phyloP scores from a whole-genome alignment of 2,329 filamentous ascomycete species.

The Pyricularia sp. region DNA sequence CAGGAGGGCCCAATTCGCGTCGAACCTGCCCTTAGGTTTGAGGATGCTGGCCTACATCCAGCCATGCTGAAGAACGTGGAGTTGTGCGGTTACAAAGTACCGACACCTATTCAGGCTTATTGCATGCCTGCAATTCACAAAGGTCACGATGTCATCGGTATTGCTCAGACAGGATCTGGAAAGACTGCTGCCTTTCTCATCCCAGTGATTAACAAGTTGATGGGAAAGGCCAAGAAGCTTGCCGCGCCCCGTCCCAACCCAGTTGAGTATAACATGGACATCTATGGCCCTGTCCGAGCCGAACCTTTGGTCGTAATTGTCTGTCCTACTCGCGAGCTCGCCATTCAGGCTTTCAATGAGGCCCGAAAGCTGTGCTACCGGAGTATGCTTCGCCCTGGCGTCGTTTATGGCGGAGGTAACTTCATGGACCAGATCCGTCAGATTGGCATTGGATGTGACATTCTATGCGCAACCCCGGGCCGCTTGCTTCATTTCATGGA shows the following conservation, averaged over 20 bases:
- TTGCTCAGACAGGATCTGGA: constrained; percentile 91
- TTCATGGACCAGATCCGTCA: constrained; percentile 60
- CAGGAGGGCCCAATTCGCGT: constrained; percentile 49
- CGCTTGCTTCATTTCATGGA: constrained; percentile 79
- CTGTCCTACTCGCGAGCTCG: constrained; percentile 80
- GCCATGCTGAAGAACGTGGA: constrained; percentile 69
- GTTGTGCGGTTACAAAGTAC: constrained; percentile 58
- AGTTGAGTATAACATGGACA: constrained; percentile 38
- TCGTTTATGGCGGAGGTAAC: constrained; percentile 79
- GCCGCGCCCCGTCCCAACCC: constrained; percentile 67
- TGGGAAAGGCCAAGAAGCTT: constrained; percentile 91
- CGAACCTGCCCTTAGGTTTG: constrained; percentile 47
- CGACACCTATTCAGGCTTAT: constrained; percentile 84
- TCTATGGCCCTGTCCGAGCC: constrained; percentile 48
- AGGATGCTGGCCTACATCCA: constrained; percentile 76
- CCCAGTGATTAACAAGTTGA: constrained; percentile 79
- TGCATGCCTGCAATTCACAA: constrained; percentile 69
- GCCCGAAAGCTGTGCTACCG: constrained; percentile 88
- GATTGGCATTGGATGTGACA: constrained; percentile 75
- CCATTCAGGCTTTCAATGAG: constrained; percentile 92
- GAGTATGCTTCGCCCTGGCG: constrained; percentile 86
- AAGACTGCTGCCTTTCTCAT: constrained; percentile 93
- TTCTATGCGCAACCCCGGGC: constrained; percentile 82
- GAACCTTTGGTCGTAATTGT: constrained; percentile 85
- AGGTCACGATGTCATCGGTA: constrained; percentile 74